Percentiles rank a stretch among this genome's conserved stretches.
Evolutionary conservation across 495 filamentous ascomycete species (phyloP).

Genomic region (Aspergillus incahuasiensis): DNA sequence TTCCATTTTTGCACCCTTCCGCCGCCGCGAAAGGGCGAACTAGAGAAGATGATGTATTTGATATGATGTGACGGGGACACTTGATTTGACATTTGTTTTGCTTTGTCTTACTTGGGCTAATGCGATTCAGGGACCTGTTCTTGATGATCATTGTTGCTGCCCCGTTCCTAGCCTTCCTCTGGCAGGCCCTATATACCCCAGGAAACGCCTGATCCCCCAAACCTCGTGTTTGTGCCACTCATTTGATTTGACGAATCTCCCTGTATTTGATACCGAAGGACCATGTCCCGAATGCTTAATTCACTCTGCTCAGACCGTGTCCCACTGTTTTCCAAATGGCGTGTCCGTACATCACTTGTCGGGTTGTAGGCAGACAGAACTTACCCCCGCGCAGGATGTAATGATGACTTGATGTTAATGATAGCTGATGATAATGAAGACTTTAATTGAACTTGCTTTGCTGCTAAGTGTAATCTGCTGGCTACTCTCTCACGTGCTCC

Average conservation of each 20-base stretch:
- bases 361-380: background rate
- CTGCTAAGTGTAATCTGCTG: background rate
- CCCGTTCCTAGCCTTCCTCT: slow-evolving; percentile 30
- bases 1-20: slow-evolving; percentile 38
- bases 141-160: slow-evolving; percentile 31
- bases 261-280: slow-evolving; percentile 35
- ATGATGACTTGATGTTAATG: slow-evolving; percentile 17
- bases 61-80: slow-evolving; percentile 2
- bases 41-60: slow-evolving; percentile 26
- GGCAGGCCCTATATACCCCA: slow-evolving; percentile 25
- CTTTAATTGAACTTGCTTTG: slow-evolving; percentile 1
- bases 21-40: slow-evolving; percentile 31
- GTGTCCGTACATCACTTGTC: slow-evolving; percentile 7
- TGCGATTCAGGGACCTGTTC: slow-evolving; percentile 30
- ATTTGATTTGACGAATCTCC: slow-evolving; percentile 31
- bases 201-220: slow-evolving; percentile 16
- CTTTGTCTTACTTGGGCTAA: slow-evolving; percentile 21
- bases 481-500: background rate
- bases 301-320: slow-evolving; percentile 20
- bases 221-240: slow-evolving; percentile 19
- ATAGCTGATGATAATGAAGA: slow-evolving; percentile 22
- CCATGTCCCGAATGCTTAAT: slow-evolving; percentile 9
- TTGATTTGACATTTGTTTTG: background rate
- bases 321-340: slow-evolving; percentile 19
- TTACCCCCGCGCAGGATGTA: slow-evolving; percentile 10